These are phyloP conservation scores for Smittium culicis DNA, from an alignment of 371 early-diverging fungal species.

Conservation along the genomic window DNA sequence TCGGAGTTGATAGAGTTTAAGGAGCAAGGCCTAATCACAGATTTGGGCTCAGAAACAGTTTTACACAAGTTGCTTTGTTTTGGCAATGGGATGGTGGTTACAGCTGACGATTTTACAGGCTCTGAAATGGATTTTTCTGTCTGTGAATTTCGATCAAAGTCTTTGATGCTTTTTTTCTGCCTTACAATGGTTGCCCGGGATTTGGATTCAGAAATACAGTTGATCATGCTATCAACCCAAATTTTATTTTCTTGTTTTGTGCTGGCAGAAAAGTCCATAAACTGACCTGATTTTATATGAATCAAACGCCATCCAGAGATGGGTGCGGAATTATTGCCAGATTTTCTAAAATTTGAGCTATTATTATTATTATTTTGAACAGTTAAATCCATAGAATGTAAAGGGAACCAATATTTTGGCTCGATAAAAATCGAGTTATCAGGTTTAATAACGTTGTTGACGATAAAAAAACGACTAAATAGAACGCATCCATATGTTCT, in stretches of 20 bases:
- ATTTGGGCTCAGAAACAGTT: neutral
- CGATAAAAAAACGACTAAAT: slow-evolving; percentile 11
- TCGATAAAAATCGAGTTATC: neutral
- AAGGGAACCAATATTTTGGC: slow-evolving; percentile 12
- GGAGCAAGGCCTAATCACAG: neutral
- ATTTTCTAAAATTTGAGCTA: no score
- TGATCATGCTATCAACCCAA: neutral
- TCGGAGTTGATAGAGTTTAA: neutral
- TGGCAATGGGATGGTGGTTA: no score
- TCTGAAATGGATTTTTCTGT: neutral
- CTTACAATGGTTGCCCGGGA: neutral
- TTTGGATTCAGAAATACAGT: slow-evolving; percentile 6
- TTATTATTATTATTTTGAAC: neutral
- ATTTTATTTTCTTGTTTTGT: slow-evolving; percentile 6
- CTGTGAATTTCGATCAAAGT: neutral
- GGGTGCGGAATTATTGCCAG: no score
- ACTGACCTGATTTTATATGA: slow-evolving; percentile 9
- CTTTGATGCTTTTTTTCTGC: neutral
- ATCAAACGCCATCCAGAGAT: neutral
- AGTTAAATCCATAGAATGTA: slow-evolving; percentile 6
- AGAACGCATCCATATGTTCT: slow-evolving; percentile 11
- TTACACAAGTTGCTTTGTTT: neutral
- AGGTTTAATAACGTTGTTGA: neutral
- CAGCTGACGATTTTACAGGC: no score
- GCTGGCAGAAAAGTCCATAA: slow-evolving; percentile 9